Evolutionary conservation across 352 stramenopile species (phyloP).

Genomic region (Globisporangium spiculum): DNA sequence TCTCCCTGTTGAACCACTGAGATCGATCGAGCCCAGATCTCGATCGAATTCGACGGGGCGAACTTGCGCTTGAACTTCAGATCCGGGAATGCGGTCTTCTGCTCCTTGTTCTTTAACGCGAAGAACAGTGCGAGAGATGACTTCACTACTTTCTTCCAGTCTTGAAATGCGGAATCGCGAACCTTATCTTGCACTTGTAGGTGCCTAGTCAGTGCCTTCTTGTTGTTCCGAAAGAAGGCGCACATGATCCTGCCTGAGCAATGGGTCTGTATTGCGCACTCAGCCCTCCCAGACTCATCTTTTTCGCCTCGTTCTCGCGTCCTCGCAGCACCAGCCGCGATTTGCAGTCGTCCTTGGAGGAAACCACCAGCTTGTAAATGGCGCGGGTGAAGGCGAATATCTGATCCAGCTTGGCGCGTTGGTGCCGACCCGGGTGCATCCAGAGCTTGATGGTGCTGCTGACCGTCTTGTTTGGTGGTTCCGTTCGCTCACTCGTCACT

Average conservation of each 20-base stretch:
- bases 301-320: too few species aligned
- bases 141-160: background rate
- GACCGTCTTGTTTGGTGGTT: background rate
- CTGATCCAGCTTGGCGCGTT: background rate
- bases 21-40: slow-evolving; percentile 5
- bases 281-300: background rate
- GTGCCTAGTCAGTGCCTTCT: background rate
- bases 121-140: background rate
- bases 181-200: too few species aligned
- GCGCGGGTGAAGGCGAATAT: background rate
- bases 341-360: background rate
- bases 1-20: too few species aligned
- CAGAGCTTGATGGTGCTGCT: background rate
- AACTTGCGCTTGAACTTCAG: slow-evolving; percentile 3
- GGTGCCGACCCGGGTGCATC: background rate
- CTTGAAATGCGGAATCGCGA: background rate
- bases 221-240: background rate
- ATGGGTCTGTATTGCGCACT: background rate
- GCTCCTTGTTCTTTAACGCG: background rate
- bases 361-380: background rate
- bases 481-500: too few species aligned
- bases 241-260: background rate
- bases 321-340: background rate
- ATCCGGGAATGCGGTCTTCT: slow-evolving; percentile 3
- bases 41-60: slow-evolving; percentile 1